Base-by-base conservation (phyloP, 352 stramenopile genomes). In the Aphanomyces euteiches region DNA sequence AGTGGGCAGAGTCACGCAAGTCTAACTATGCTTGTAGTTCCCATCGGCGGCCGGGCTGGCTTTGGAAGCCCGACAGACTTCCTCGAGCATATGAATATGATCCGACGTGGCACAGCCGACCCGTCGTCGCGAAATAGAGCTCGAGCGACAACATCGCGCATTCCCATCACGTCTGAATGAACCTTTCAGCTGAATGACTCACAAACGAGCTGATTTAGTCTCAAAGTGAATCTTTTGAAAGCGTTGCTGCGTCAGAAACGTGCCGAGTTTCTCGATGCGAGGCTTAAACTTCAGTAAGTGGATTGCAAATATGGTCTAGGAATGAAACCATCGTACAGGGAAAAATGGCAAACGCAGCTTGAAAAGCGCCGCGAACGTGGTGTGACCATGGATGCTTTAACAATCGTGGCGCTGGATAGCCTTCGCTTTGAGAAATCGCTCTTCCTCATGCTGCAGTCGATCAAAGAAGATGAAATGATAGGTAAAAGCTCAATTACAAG, bases 331-430 rank as follows among this genome's bases (percentile, higher is more conserved):
- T 34, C 34, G 5, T 53, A 8, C 56, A 89, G 79, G 2, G 75
- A 77, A 47, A 71, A 85, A 47, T 93, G 85, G 82, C 75, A 77
- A 28, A 72, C 76, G 10, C 65, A 70, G 3, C 75, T 77, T 1
- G 79, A 89, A 68, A 73, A 88, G 50, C 79, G 82, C 69, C 82
- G 83, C 6, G 77, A 59, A n/a, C 68, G 80, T 13, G 83, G 84
- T 39, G 87, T 90, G 40, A 76, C 79, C 38, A 90, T 90, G 75
- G 84, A 90, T 41, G 82, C 90, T 12, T 64, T 89, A 36, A 82
- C 90, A 17, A 84, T 91, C 41, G 60, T 93, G 47, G 79, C 79
- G 7, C 89, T 81, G 40, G 82, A 90, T 60, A 79, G 75, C 8
- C 83, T 93, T 36, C 75, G 88, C 58, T 79, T 79, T 38, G 78